Evolutionary conservation across 257 asterid species (phyloP), one percentile per base, ranked within the genome.

Genomic region (Plantago major): DNA sequence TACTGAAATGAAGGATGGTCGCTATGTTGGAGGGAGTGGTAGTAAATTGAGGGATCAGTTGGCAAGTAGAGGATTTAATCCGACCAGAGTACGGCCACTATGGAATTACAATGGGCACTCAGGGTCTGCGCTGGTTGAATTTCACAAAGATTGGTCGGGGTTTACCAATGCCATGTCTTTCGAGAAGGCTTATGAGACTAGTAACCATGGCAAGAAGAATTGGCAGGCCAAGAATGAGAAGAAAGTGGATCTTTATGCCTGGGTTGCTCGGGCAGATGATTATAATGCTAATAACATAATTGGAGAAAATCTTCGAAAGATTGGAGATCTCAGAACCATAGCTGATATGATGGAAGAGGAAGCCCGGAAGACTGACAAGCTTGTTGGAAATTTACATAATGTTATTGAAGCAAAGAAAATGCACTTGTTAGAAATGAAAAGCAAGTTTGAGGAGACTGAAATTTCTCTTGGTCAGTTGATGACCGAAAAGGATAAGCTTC

Each of bases 231-330:
- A 56, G 60, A 75, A 70, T 65, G 87, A 66, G 8, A 11, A 14
- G 13, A 72, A 76, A 26, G 58, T 79, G 42, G 84, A 70, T 71
- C 75, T 83, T 42, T 89, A 80, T 73, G 97, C 83, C 15, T 93
- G 98, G 98, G 80, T 86, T 69, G 98, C 98, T 65, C 90, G 95
- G 48, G 90, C 71, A 46, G 96, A 88, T 75, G 98, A 91, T 64
- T 91, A 82, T 71, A 58, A 67, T 38, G 71, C 87, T 53, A 76
- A 65, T 54, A 68, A 58, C 54, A 73, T 84, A 51, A 67, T 88
- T 49, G 96, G 96, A 17, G 95, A 91, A 71, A 74, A 77, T 71
- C 94, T 91, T 57, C 90, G 95, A 37, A 88, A 74, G 84, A 72
- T 82, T 67, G 96, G 96, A 75, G 93, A 91, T 75, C 76, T 84